Evolutionary conservation across 441 rosid genomes (phyloP).

Genomic region (Arabidopsis lyrata): DNA sequence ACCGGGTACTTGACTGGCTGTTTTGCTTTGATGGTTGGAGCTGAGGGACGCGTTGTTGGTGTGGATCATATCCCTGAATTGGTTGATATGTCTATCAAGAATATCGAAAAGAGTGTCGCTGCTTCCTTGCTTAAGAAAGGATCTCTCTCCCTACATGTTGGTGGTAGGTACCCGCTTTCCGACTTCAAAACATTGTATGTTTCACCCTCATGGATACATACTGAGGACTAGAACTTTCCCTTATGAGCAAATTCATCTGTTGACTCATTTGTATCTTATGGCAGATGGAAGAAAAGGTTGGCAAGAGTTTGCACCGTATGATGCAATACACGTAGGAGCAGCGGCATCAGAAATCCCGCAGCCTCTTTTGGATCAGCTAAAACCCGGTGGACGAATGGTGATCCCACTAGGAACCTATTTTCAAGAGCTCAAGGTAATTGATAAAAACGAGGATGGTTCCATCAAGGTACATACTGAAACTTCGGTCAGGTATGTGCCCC

Average conservation of each 20-base stretch:
- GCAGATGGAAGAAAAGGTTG: constrained; percentile 94
- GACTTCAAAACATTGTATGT: not conserved
- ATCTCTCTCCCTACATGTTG: constrained; percentile 75
- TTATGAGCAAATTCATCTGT: not conserved
- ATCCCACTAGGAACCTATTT: constrained; percentile 85
- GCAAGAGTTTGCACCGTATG: constrained; percentile 83
- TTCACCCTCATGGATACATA: too few relatives aligned
- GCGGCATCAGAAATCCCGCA: constrained; percentile 88
- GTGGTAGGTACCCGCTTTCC: constrained; percentile 52
- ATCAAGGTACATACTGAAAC: constrained; percentile 62
- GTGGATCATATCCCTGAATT: constrained; percentile 92
- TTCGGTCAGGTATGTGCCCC: constrained; percentile 86
- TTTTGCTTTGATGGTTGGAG: constrained; percentile 91
- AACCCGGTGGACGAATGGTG: constrained; percentile 97
- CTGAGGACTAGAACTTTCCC: constrained; percentile 14
- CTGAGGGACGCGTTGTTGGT: constrained; percentile 81
- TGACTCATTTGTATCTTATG: not conserved
- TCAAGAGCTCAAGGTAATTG: constrained; percentile 78
- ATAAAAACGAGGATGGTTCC: constrained; percentile 77
- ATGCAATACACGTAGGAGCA: constrained; percentile 97
- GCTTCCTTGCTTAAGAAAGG: constrained; percentile 78
- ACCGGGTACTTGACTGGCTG: constrained; percentile 95
- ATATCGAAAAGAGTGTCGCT: constrained; percentile 70
- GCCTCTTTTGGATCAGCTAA: constrained; percentile 83
- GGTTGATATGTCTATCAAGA: constrained; percentile 68